Percentiles rank a stretch among this genome's conserved stretches.
Evolutionary conservation across 495 filamentous ascomycete genomes (phyloP).

Genomic region (Hypoxylon cercidicola): DNA sequence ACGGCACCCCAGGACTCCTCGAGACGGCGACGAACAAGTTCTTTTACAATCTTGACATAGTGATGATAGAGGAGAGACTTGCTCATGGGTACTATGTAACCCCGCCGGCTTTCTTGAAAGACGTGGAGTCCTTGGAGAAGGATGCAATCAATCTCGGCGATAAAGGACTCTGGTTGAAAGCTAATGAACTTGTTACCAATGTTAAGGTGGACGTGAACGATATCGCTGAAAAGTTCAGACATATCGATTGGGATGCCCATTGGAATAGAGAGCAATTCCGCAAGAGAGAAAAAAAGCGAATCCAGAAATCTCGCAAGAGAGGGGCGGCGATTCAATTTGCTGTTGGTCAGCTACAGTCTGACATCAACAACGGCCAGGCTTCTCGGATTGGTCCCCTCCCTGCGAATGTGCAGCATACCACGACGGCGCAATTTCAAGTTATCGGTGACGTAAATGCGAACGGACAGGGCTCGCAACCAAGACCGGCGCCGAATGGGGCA

Average conservation of each 20-base stretch:
- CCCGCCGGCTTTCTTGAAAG: conserved; percentile 84
- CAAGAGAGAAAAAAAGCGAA: conserved; percentile 64
- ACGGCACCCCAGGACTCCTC: conserved; percentile 75
- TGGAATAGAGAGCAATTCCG: conserved; percentile 79
- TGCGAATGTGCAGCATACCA: conserved; percentile 54
- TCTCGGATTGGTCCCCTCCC: conserved; percentile 61
- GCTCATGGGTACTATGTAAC: conserved; percentile 95
- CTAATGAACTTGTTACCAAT: conserved; percentile 89
- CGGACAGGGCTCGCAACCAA: conserved; percentile 61
- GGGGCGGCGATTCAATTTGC: conserved; percentile 61
- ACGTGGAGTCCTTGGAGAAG: conserved; percentile 82
- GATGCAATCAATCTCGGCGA: conserved; percentile 83
- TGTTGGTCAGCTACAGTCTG: conserved; percentile 50
- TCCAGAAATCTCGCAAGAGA: conserved; percentile 67
- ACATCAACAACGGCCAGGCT: conserved; percentile 43
- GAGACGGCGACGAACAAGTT: conserved; percentile 80
- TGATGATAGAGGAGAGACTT: conserved; percentile 90
- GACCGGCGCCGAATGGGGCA: conserved; percentile 73
- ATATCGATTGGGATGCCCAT: conserved; percentile 60
- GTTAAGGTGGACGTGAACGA: conserved; percentile 87
- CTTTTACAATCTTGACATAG: conserved; percentile 94
- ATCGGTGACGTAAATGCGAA: conserved; percentile 61
- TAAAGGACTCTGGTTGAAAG: conserved; percentile 79
- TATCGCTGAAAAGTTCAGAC: conserved; percentile 69
- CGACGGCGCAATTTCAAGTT: conserved; percentile 57